A percentile compares a stretch with the other conserved stretches of the same genome.
phyloP scores from a whole-genome alignment of 2,329 filamentous ascomycete genomes.

The Phialocephala sp. region DNA sequence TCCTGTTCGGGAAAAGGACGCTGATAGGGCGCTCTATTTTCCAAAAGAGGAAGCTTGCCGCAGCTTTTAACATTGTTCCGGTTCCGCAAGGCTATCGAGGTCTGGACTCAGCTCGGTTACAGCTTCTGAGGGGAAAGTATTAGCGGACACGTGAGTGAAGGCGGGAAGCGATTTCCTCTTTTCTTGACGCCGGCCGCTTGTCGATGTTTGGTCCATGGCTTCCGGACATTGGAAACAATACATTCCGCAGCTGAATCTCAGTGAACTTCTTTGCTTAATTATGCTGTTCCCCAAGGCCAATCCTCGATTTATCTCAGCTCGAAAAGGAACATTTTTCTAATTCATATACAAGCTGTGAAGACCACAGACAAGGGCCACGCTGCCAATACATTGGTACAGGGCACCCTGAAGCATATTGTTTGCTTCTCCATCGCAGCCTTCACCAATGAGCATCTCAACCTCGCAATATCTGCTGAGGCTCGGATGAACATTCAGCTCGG shows the following conservation, averaged over 20 bases:
- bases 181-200: background rate
- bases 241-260: no score
- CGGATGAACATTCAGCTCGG: background rate
- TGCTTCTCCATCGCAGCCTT: background rate
- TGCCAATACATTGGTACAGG: background rate
- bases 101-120: slow-evolving; percentile 4
- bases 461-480: slow-evolving; percentile 1
- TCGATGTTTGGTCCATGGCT: background rate
- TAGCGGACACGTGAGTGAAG: background rate
- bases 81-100: background rate
- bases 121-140: background rate
- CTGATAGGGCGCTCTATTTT: background rate
- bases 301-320: background rate
- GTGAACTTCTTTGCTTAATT: background rate
- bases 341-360: no score
- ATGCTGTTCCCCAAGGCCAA: background rate
- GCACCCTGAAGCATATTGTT: background rate
- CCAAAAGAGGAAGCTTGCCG: background rate
- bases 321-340: no score
- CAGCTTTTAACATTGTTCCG: no score
- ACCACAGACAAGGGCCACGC: no score
- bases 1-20: background rate
- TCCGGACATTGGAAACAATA: no score
- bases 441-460: background rate
- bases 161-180: background rate